Conservation (phyloP, 2,329 filamentous ascomycete species). For the Ophiocordyceps robertsii region DNA sequence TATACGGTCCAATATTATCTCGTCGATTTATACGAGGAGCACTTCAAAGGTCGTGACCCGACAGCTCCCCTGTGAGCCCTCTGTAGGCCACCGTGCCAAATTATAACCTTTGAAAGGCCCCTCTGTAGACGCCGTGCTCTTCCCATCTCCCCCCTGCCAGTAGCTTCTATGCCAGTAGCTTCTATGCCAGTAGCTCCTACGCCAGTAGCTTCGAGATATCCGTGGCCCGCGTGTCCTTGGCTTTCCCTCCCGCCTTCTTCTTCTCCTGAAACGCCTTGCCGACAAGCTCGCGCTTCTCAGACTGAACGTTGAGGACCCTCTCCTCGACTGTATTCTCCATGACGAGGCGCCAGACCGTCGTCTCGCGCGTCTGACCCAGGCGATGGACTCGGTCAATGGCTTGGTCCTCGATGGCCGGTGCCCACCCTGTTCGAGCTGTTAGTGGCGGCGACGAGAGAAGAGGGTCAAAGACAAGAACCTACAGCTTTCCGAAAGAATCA, state of each 20-base stretch:
- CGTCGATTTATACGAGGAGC: too few species aligned
- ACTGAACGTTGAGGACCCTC: conserved; percentile 63
- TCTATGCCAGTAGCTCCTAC: conserved; percentile 5
- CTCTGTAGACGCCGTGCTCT: too few species aligned
- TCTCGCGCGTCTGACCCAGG: conserved; percentile 67
- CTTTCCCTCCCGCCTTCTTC: conserved; percentile 30
- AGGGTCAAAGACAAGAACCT: conserved; percentile 11
- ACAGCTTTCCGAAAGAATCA: conserved; percentile 70
- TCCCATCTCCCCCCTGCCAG: too few species aligned
- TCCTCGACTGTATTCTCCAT: conserved; percentile 75
- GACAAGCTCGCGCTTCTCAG: conserved; percentile 66
- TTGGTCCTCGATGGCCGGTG: conserved; percentile 84
- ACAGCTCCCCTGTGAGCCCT: too few species aligned
- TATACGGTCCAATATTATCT: too few species aligned
- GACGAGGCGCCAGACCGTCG: conserved; percentile 68
- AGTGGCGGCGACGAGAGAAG: neutral
- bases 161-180: too few species aligned
- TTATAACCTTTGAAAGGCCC: too few species aligned
- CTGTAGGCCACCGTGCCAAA: too few species aligned
- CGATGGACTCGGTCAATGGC: conserved; percentile 81
- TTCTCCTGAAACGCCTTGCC: conserved; percentile 70
- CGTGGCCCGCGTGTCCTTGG: conserved; percentile 42
- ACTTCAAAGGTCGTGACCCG: too few species aligned
- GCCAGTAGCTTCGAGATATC: conserved; percentile 37
- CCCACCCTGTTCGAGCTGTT: conserved; percentile 50